Conservation (phyloP, 352 stramenopile genomes). For the Globisporangium nunn region DNA sequence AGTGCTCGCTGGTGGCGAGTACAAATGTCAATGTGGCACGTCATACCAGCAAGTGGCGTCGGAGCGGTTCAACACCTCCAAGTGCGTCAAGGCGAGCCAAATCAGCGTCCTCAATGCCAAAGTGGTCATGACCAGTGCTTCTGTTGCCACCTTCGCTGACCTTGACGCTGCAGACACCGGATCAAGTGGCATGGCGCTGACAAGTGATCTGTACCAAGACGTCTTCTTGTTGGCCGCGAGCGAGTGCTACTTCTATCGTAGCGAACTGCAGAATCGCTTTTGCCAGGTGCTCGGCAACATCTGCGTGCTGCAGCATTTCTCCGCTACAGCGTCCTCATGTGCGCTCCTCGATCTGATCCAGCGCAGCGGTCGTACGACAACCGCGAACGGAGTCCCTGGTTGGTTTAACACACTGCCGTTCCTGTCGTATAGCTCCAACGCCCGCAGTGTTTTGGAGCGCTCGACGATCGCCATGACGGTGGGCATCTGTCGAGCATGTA, state of each 20-base stretch:
- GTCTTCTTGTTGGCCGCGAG: conserved; percentile 59
- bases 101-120: conserved; percentile 45
- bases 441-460: conserved; percentile 50
- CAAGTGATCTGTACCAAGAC: conserved; percentile 72
- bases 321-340: conserved; percentile 52
- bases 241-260: conserved; percentile 87
- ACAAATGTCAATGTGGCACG: conserved; percentile 49
- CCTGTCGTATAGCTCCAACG: conserved; percentile 72
- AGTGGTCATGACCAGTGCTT: conserved; percentile 27
- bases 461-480: conserved; percentile 74
- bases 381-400: conserved; percentile 37
- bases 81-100: conserved; percentile 41
- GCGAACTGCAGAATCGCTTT: conserved; percentile 44
- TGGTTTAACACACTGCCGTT: conserved; percentile 85
- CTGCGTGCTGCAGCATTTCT: conserved; percentile 91
- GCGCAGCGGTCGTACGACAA: conserved; percentile 34
- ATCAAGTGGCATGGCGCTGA: conserved; percentile 20
- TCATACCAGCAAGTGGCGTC: conserved; percentile 55
- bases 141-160: conserved; percentile 30
- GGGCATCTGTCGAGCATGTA: not conserved
- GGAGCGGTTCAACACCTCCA: conserved; percentile 19
- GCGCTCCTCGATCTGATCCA: conserved; percentile 71
- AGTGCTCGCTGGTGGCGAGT: conserved; percentile 11
- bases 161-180: conserved; percentile 22
- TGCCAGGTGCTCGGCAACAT: conserved; percentile 91